These are phyloP conservation scores for Parafenestella ontariensis DNA, from an alignment of 2,329 filamentous ascomycete genomes.

Conservation along the genomic window DNA sequence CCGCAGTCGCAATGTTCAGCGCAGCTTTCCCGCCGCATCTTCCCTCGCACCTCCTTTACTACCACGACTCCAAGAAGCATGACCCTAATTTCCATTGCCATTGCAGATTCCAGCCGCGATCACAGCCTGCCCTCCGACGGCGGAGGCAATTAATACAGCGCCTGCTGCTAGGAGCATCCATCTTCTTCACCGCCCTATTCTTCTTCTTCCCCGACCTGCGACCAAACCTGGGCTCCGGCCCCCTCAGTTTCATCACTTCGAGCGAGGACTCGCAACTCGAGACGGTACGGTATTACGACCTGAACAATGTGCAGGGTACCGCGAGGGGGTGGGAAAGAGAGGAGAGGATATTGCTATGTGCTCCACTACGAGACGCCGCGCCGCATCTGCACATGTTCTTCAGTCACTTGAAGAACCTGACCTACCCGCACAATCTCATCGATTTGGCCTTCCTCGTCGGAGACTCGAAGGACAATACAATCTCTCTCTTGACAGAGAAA, in stretches of 20 bases:
- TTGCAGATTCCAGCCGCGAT: constrained; percentile 82
- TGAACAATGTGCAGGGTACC: constrained; percentile 89
- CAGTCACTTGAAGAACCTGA: constrained; percentile 93
- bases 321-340: constrained; percentile 95
- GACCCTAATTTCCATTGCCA: constrained; percentile 41
- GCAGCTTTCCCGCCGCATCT: constrained; percentile 23
- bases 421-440: constrained; percentile 95
- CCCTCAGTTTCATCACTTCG: constrained; percentile 73
- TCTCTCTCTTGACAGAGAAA: constrained; percentile 75
- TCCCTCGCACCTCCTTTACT: constrained; percentile 24
- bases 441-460: constrained; percentile 97
- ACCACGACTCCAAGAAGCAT: constrained; percentile 24
- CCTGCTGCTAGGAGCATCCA: constrained; percentile 63
- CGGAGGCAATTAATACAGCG: constrained; percentile 76
- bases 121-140: constrained; percentile 74
- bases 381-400: constrained; percentile 98
- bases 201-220: constrained; percentile 78
- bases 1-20: constrained; percentile 30
- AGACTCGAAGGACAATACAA: constrained; percentile 92
- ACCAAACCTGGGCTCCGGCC: constrained; percentile 65
- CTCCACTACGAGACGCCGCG: constrained; percentile 90
- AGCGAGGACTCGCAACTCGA: constrained; percentile 80
- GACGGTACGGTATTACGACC: constrained; percentile 95
- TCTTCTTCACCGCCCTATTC: constrained; percentile 69
- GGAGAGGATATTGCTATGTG: constrained; percentile 93